Evolutionary conservation across 2,329 filamentous ascomycete genomes (phyloP).

Genomic region (Fusarium xyrophilum): DNA sequence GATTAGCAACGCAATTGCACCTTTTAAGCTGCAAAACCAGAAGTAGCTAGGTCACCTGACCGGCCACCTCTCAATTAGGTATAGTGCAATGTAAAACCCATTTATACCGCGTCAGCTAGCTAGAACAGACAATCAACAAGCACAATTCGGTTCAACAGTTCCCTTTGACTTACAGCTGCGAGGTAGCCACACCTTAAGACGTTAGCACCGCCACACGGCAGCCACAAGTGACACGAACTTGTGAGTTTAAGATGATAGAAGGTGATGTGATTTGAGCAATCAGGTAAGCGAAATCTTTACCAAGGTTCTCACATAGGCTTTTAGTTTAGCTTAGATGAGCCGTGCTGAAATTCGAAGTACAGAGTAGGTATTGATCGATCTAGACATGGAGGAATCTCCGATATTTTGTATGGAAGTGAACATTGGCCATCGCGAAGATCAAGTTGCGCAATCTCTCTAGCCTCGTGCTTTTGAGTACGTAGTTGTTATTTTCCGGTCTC

Average conservation of each 20-base stretch:
- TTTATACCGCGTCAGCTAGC: no score
- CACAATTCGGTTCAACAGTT: no score
- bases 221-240: conserved; percentile 12
- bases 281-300: conserved; percentile 23
- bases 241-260: background rate
- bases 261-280: background rate
- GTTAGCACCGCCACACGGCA: conserved; percentile 17
- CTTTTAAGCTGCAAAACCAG: no score
- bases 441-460: background rate
- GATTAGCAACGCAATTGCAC: no score
- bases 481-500: background rate
- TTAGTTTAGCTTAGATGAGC: background rate
- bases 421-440: background rate
- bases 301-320: background rate
- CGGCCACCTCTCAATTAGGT: no score
- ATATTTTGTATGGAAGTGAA: conserved; percentile 3
- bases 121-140: no score
- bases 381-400: conserved; percentile 12
- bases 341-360: conserved; percentile 1
- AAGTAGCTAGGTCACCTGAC: no score
- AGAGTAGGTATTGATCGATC: conserved; percentile 10
- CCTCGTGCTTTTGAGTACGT: background rate
- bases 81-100: no score
- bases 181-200: conserved; percentile 25
- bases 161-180: conserved; percentile 29